These are phyloP conservation scores for Cucurbita pepo DNA, from an alignment of 306 rosid species.

Conservation along the genomic window DNA sequence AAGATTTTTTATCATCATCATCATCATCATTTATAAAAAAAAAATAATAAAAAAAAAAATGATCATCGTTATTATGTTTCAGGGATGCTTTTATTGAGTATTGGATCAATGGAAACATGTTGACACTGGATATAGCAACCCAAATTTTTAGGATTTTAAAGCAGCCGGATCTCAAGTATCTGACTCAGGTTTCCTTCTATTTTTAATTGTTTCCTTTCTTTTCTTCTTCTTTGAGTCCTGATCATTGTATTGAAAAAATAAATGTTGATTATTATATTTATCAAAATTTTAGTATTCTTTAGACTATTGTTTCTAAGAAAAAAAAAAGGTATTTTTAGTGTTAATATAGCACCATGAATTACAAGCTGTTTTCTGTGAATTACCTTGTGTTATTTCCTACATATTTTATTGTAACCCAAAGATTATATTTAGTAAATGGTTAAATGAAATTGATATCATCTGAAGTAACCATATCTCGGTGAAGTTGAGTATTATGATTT, in stretches of 20 bases:
- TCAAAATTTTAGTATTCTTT: background rate
- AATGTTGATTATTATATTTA: background rate
- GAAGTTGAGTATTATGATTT: background rate
- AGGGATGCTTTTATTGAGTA: slow-evolving; percentile 75
- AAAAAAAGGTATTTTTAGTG: background rate
- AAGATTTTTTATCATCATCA: background rate
- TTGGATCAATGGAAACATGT: slow-evolving; percentile 78
- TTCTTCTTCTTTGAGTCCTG: background rate
- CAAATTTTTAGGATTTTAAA: slow-evolving; percentile 72
- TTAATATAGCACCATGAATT: background rate
- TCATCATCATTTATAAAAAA: background rate
- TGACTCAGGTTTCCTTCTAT: slow-evolving; percentile 56
- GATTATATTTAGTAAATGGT: background rate
- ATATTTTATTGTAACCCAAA: background rate
- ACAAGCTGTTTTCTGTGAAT: background rate
- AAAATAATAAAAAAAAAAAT: too few relatives aligned
- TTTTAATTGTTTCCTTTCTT: background rate
- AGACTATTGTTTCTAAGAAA: background rate
- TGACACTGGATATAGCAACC: slow-evolving; percentile 73
- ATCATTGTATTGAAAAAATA: background rate
- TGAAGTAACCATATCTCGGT: background rate
- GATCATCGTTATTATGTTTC: slow-evolving; percentile 4
- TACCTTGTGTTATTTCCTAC: background rate
- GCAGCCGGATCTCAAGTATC: slow-evolving; percentile 70
- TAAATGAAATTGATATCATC: background rate